Conservation (phyloP, 495 filamentous ascomycete species). For the Aspergillus haitiensis region DNA sequence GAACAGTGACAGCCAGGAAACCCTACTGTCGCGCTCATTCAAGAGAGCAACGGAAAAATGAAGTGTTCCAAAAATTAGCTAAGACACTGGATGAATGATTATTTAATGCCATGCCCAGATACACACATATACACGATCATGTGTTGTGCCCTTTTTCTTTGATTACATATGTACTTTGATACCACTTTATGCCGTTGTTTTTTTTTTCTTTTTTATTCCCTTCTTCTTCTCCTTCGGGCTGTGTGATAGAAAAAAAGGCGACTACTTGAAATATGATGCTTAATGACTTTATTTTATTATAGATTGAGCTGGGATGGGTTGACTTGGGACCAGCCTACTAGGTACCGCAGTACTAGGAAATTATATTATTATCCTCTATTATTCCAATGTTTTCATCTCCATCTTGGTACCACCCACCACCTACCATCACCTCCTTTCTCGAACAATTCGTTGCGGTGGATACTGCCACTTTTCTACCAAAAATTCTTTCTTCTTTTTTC, state of each 20-base stretch:
- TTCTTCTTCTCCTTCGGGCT: background rate
- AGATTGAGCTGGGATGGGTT: background rate
- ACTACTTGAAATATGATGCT: background rate
- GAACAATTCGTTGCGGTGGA: too few species aligned
- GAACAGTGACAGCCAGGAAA: slow-evolving; percentile 58
- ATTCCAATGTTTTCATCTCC: too few species aligned
- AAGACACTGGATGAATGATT: slow-evolving; percentile 15
- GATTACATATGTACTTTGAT: background rate
- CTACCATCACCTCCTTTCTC: too few species aligned
- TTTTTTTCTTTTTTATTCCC: slow-evolving; percentile 5
- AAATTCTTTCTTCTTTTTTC: too few species aligned
- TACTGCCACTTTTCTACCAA: too few species aligned
- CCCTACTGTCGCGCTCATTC: slow-evolving; percentile 35
- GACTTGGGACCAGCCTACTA: too few species aligned
- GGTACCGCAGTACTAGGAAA: too few species aligned
- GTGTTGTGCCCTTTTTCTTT: background rate
- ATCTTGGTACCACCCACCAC: too few species aligned
- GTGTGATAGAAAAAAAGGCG: slow-evolving; percentile 12
- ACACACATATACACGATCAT: background rate
- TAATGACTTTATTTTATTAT: background rate
- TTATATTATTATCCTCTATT: too few species aligned
- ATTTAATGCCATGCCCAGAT: too few species aligned
- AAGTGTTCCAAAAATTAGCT: slow-evolving; percentile 27
- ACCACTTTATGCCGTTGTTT: background rate
- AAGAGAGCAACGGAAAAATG: slow-evolving; percentile 29